Evolutionary conservation across 345 rosid species (phyloP).

Genomic region (Kandelia obovata): DNA sequence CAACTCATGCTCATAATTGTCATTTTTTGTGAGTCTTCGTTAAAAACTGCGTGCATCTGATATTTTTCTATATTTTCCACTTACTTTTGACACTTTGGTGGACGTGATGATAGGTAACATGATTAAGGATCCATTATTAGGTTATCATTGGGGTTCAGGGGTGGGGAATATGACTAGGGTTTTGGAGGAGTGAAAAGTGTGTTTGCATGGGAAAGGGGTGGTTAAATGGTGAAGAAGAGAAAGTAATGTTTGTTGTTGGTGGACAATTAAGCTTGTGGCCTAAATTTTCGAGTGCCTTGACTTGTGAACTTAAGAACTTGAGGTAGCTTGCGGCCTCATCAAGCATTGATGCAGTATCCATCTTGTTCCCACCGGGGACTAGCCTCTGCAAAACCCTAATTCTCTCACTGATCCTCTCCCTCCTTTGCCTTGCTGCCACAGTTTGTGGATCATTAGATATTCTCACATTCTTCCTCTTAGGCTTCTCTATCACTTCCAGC

Average conservation of each 20-base stretch:
- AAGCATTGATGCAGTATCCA: conserved; percentile 99
- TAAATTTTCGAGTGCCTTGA: conserved; percentile 70
- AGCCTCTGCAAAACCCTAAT: conserved; percentile 87
- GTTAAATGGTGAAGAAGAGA: conserved; percentile 44
- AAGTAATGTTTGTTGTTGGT: conserved; percentile 28
- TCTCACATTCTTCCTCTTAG: conserved; percentile 82
- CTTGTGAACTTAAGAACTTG: conserved; percentile 82
- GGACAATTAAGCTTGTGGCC: conserved; percentile 45
- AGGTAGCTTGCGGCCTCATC: conserved; percentile 95
- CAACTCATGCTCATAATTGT: too few species aligned
- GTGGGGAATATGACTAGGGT: conserved; percentile 48
- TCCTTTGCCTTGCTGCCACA: conserved; percentile 86
- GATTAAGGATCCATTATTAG: conserved; percentile 9
- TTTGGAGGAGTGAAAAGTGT: conserved; percentile 32
- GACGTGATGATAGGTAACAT: conserved; percentile 12
- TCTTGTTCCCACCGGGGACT: conserved; percentile 93
- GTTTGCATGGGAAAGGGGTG: conserved; percentile 45
- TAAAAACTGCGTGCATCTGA: too few species aligned
- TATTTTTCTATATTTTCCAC: not conserved
- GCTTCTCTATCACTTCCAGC: conserved; percentile 56
- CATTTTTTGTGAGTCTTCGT: too few species aligned
- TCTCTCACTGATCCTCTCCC: conserved; percentile 91
- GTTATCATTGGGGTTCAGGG: conserved; percentile 33
- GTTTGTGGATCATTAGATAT: conserved; percentile 87
- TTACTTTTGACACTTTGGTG: conserved; percentile 16